Evolutionary conservation across 768 basidiomycete species (phyloP).

Genomic region (Termitomyces sp.): DNA sequence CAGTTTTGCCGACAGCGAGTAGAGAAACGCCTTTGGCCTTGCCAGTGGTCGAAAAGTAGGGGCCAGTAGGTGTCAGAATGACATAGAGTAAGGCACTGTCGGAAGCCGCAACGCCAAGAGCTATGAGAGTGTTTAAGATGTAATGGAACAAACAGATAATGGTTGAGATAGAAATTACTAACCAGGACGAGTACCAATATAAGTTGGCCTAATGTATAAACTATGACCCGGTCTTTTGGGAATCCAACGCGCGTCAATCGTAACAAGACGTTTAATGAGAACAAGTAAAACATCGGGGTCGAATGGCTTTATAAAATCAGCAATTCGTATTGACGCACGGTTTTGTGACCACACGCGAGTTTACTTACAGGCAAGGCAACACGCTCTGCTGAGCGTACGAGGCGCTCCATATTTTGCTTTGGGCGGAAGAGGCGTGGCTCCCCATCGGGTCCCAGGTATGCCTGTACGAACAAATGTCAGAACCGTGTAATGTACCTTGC

Average conservation of each 20-base stretch:
- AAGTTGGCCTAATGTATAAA: constrained; percentile 82
- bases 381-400: constrained; percentile 63
- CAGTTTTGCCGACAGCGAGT: constrained; percentile 34
- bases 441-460: constrained; percentile 68
- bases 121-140: constrained; percentile 12
- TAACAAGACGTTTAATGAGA: constrained; percentile 71
- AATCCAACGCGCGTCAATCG: constrained; percentile 80
- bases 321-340: neutral
- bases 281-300: constrained; percentile 60
- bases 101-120: constrained; percentile 62
- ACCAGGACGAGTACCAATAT: constrained; percentile 51
- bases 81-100: constrained; percentile 73
- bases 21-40: constrained; percentile 52
- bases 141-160: constrained; percentile 27
- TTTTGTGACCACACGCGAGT: neutral
- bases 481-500: neutral
- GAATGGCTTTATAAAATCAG: constrained; percentile 47
- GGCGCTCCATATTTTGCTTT: constrained; percentile 78
- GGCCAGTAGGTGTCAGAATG: constrained; percentile 65
- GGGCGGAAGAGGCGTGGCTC: constrained; percentile 78
- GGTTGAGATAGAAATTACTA: constrained; percentile 28
- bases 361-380: constrained; percentile 63
- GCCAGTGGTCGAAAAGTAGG: constrained; percentile 56
- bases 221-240: constrained; percentile 69
- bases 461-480: constrained; percentile 31